phyloP scores from a whole-genome alignment of 164 flowering plant genomes.

The Vitis labrusca region DNA sequence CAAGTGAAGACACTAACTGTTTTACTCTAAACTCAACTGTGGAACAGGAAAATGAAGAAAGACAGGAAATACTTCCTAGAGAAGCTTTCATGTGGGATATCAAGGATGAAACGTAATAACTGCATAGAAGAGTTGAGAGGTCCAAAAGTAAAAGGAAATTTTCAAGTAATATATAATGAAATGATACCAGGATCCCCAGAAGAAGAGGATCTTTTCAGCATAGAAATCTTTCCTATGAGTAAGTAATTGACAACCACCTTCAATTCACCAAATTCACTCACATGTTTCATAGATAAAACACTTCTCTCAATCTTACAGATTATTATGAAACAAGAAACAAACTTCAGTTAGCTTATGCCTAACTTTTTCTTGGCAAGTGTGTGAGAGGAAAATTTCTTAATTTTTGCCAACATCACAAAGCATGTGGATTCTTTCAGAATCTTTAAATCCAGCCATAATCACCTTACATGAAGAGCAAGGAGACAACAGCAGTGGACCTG shows the following conservation, averaged over 20 bases:
- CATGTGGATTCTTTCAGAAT: too few species aligned
- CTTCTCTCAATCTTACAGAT: too few species aligned
- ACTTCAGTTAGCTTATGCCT: too few species aligned
- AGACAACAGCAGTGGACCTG: too few species aligned
- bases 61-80: conserved; percentile 47
- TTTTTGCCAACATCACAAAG: not conserved
- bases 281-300: too few species aligned
- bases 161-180: not conserved
- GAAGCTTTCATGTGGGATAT: conserved; percentile 46
- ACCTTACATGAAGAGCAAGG: too few species aligned
- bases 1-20: too few species aligned
- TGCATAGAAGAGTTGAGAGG: conserved; percentile 39
- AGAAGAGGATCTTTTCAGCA: conserved; percentile 5
- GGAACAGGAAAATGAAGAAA: conserved; percentile 49
- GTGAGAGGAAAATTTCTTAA: not conserved
- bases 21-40: not conserved
- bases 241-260: not conserved
- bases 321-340: too few species aligned
- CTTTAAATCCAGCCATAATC: too few species aligned
- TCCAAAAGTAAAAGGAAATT: conserved; percentile 16
- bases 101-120: conserved; percentile 42
- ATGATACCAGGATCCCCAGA: not conserved
- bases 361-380: too few species aligned
- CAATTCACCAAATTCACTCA: not conserved
- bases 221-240: not conserved